phyloP scores from a whole-genome alignment of 2,329 filamentous ascomycete species.

The Xylariaceae sp. region DNA sequence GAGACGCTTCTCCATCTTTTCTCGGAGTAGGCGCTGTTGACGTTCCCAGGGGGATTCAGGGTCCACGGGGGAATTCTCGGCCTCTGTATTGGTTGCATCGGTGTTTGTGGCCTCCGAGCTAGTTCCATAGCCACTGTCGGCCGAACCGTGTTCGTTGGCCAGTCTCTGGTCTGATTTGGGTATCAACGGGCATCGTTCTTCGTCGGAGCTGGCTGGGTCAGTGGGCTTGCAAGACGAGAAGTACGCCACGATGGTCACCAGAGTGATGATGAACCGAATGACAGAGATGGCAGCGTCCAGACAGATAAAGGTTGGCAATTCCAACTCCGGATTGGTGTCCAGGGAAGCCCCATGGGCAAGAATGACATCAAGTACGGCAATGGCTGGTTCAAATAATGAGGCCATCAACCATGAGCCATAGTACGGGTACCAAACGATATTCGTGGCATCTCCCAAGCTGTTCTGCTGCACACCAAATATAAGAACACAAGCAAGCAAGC shows the following conservation, averaged over 20 bases:
- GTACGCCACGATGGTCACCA: slow-evolving; percentile 27
- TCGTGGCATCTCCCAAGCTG: slow-evolving; percentile 45
- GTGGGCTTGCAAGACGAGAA: slow-evolving; percentile 24
- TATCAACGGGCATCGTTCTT: slow-evolving; percentile 57
- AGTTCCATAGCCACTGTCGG: slow-evolving; percentile 40
- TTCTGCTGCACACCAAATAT: slow-evolving; percentile 58
- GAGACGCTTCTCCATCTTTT: slow-evolving; percentile 62
- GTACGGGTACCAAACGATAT: slow-evolving; percentile 57
- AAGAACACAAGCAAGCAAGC: slow-evolving; percentile 56
- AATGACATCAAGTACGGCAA: slow-evolving; percentile 38
- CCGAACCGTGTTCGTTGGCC: slow-evolving; percentile 26
- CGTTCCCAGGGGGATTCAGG: slow-evolving; percentile 52
- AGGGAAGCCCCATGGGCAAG: slow-evolving; percentile 19
- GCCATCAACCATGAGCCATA: slow-evolving; percentile 58
- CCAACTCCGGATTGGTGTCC: slow-evolving; percentile 9
- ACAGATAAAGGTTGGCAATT: slow-evolving; percentile 21
- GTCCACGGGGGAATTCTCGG: slow-evolving; percentile 32
- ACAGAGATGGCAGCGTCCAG: slow-evolving; percentile 32
- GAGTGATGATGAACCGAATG: slow-evolving; percentile 33
- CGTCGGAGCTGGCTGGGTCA: slow-evolving; percentile 32
- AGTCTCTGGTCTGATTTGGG: slow-evolving; percentile 36
- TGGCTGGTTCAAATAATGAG: slow-evolving; percentile 48
- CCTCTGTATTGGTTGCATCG: slow-evolving; percentile 31
- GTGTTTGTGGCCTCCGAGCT: slow-evolving; percentile 38
- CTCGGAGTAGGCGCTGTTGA: slow-evolving; percentile 48